phyloP scores from a whole-genome alignment of 2,329 filamentous ascomycete genomes.

The Fusarium sterilihyphosum region DNA sequence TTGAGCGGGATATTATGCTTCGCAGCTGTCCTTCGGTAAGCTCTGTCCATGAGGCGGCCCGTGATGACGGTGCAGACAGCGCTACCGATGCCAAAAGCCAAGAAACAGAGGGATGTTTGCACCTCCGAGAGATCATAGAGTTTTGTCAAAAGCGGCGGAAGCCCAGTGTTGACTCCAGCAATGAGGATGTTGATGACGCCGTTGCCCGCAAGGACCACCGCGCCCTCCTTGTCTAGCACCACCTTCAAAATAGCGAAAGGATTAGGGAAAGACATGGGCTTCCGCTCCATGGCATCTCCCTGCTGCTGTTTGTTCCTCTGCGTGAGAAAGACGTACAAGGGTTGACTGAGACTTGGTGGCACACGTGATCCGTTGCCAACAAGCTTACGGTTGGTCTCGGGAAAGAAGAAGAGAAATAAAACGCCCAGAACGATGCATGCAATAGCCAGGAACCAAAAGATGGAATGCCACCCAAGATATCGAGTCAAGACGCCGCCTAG shows the following conservation, averaged over 20 bases:
- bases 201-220: not conserved
- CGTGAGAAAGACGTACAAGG: fast-evolving
- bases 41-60: not conserved
- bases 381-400: not conserved
- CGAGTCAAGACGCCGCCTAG: not conserved
- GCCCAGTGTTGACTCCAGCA: not conserved
- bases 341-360: not conserved
- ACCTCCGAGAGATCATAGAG: not conserved
- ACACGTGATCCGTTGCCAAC: not conserved
- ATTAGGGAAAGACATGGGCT: not conserved
- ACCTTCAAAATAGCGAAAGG: not conserved
- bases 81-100: not conserved
- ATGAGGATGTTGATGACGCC: not conserved
- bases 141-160: not conserved
- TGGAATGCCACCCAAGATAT: not conserved
- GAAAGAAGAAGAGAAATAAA: not conserved
- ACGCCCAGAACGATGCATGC: not conserved
- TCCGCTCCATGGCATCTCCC: fast-evolving
- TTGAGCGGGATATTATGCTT: not conserved
- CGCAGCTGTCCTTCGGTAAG: not conserved
- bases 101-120: not conserved
- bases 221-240: not conserved
- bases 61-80: not conserved
- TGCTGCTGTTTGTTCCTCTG: fast-evolving
- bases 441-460: not conserved